Evolutionary conservation across 768 basidiomycete species (phyloP).

Genomic region (Collybiopsis confluens): DNA sequence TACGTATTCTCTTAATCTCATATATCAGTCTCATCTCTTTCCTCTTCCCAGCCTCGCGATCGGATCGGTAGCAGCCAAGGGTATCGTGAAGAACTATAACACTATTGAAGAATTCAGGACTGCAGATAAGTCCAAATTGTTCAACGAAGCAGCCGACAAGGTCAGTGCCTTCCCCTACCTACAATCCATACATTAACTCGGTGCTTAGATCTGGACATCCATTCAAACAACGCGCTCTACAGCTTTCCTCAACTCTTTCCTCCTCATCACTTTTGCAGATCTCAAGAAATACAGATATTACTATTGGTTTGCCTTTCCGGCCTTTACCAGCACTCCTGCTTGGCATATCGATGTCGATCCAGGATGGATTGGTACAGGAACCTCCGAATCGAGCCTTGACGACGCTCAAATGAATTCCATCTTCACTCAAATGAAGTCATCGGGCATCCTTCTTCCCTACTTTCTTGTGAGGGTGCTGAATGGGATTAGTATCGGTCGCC

Average conservation of each 20-base stretch:
- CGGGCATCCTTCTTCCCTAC: conserved; percentile 36
- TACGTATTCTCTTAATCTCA: conserved; percentile 24
- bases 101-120: conserved; percentile 95
- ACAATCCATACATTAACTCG: background rate
- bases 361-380: conserved; percentile 43
- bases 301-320: conserved; percentile 98
- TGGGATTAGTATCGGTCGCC: conserved; percentile 38
- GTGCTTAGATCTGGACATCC: conserved; percentile 63
- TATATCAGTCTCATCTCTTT: background rate
- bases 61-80: conserved; percentile 50
- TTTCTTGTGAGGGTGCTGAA: conserved; percentile 54
- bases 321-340: conserved; percentile 82
- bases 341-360: conserved; percentile 69
- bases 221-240: conserved; percentile 50
- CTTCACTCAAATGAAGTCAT: conserved; percentile 21
- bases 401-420: conserved; percentile 46
- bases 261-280: conserved; percentile 92
- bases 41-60: conserved; percentile 39
- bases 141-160: conserved; percentile 67
- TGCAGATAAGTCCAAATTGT: conserved; percentile 83
- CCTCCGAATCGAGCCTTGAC: background rate
- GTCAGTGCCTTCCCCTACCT: conserved; percentile 30
- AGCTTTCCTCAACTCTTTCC: conserved; percentile 65
- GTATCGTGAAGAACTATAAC: conserved; percentile 90
- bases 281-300: conserved; percentile 98